Evolutionary conservation across 2,329 filamentous ascomycete species (phyloP).

Genomic region (Ophiocordyceps camponoti-rufipedis): DNA sequence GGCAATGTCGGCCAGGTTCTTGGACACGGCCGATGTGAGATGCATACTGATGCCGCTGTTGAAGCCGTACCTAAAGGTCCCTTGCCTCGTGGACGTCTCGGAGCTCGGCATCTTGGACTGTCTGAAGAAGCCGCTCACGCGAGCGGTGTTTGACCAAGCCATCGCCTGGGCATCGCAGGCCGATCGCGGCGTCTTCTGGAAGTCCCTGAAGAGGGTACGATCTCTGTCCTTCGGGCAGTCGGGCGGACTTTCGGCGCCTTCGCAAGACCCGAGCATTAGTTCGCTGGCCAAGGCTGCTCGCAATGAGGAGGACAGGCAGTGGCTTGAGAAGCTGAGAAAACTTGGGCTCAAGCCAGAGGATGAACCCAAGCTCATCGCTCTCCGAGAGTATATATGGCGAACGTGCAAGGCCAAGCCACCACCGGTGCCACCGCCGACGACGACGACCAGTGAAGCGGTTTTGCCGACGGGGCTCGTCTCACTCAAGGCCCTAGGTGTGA

Average conservation of each 20-base stretch:
- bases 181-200: slow-evolving; percentile 80
- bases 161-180: slow-evolving; percentile 69
- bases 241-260: slow-evolving; percentile 29
- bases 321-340: slow-evolving; percentile 71
- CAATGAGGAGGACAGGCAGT: slow-evolving; percentile 87
- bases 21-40: slow-evolving; percentile 64
- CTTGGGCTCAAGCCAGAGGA: slow-evolving; percentile 70
- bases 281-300: slow-evolving; percentile 46
- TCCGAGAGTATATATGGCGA: slow-evolving; percentile 85
- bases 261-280: slow-evolving; percentile 35
- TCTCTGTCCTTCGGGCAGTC: slow-evolving; percentile 45
- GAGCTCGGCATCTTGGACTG: slow-evolving; percentile 63
- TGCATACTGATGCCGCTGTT: slow-evolving; percentile 72
- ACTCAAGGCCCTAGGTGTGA: slow-evolving; percentile 57
- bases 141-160: slow-evolving; percentile 69
- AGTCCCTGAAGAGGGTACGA: slow-evolving; percentile 48
- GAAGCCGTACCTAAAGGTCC: slow-evolving; percentile 62
- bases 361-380: slow-evolving; percentile 70
- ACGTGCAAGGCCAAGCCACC: slow-evolving; percentile 51
- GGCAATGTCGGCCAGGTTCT: slow-evolving; percentile 52
- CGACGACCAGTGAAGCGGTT: slow-evolving; percentile 12
- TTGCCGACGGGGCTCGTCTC: slow-evolving; percentile 35
- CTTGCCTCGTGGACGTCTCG: slow-evolving; percentile 45
- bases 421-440: slow-evolving; percentile 2
- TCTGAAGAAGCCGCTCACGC: slow-evolving; percentile 63